Conservation (phyloP, 2,329 filamentous ascomycete genomes). For the Trematosphaeria pertusa region DNA sequence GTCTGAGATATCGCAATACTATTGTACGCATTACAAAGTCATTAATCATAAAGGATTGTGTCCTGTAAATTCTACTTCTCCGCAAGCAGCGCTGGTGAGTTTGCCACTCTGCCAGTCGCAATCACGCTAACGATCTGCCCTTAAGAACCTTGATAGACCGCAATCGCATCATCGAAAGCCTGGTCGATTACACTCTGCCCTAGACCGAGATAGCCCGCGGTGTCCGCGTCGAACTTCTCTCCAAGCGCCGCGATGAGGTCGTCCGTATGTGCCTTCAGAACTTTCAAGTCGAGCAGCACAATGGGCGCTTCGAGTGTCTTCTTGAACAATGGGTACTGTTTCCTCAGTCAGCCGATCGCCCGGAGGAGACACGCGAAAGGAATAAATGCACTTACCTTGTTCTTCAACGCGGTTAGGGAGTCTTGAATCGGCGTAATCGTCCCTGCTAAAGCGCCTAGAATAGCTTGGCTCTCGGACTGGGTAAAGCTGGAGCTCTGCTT, state of each 20-base stretch:
- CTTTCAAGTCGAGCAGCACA: constrained; percentile 29
- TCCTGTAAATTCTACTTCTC: too few species aligned
- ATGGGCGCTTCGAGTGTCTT: constrained; percentile 26
- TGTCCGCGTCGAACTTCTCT: constrained; percentile 23
- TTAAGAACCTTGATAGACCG: constrained; percentile 18
- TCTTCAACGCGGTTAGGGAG: constrained; percentile 19
- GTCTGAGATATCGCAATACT: too few species aligned
- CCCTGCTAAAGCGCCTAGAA: constrained; percentile 20
- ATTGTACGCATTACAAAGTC: too few species aligned
- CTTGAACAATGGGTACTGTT: constrained; percentile 30
- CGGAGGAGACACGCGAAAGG: background rate
- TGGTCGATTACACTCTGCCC: constrained; percentile 20
- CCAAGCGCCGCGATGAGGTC: constrained; percentile 23
- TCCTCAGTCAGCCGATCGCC: constrained; percentile 1
- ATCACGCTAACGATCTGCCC: too few species aligned
- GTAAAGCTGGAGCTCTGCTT: constrained; percentile 24
- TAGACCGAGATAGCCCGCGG: constrained; percentile 15
- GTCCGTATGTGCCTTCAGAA: constrained; percentile 28
- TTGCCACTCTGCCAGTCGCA: too few species aligned
- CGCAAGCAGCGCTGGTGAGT: too few species aligned
- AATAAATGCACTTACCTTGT: constrained; percentile 19
- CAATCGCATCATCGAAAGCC: constrained; percentile 27
- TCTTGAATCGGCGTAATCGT: constrained; percentile 23
- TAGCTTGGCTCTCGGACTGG: constrained; percentile 19
- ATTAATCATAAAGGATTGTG: too few species aligned